Percentiles rank a stretch among this genome's conserved stretches.
phyloP scores from a whole-genome alignment of 2,329 filamentous ascomycete genomes.

The Ceratocystis alfenasii region DNA sequence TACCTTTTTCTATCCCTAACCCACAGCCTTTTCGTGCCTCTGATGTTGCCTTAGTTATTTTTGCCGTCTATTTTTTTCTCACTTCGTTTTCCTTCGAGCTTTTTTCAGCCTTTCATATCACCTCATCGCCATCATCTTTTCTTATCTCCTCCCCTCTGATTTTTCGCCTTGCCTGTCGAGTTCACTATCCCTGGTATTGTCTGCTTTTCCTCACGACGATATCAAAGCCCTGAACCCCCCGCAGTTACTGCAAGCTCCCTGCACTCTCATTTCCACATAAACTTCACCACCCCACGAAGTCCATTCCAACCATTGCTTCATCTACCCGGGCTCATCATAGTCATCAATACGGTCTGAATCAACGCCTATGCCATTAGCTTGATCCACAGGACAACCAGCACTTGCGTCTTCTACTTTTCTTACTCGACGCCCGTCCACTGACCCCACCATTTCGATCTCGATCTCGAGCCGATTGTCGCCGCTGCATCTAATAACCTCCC shows the following conservation, averaged over 20 bases:
- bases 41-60: not conserved
- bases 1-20: slow-evolving; percentile 13
- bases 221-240: slow-evolving; percentile 17
- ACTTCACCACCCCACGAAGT: slow-evolving; percentile 9
- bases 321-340: not conserved
- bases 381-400: not conserved
- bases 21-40: slow-evolving; percentile 12
- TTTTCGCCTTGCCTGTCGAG: not conserved
- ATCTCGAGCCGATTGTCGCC: slow-evolving; percentile 10
- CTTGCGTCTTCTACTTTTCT: not conserved
- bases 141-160: not conserved
- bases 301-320: slow-evolving; percentile 9
- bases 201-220: slow-evolving; percentile 4
- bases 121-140: slow-evolving; percentile 14
- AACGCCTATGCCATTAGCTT: slow-evolving; percentile 8
- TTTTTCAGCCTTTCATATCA: slow-evolving; percentile 2
- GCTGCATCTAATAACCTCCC: not conserved
- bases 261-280: slow-evolving; percentile 10
- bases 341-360: slow-evolving; percentile 5
- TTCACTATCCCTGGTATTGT: not conserved
- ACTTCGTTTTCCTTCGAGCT: not conserved
- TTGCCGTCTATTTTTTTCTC: slow-evolving; percentile 1
- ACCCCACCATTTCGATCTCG: not conserved
- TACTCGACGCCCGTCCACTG: slow-evolving; percentile 6
- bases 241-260: slow-evolving; percentile 21